Conservation (phyloP, 2,329 filamentous ascomycete genomes). For the Penicillium crustosum region DNA sequence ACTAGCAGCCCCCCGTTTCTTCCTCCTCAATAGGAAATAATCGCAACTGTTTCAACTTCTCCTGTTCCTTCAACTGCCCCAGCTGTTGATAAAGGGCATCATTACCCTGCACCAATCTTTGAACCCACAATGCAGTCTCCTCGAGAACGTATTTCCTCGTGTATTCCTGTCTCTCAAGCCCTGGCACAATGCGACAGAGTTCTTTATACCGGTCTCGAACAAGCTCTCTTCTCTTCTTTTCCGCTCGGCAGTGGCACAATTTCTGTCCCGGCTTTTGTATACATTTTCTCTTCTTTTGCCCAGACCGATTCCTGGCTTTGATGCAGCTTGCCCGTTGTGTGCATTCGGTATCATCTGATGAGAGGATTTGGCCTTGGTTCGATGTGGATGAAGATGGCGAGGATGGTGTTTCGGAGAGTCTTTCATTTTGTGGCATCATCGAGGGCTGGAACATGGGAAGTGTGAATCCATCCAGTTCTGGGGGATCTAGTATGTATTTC, state of each 20-base stretch:
- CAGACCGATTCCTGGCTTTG: neutral
- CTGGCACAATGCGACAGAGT: constrained; percentile 18
- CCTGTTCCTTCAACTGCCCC: constrained; percentile 1
- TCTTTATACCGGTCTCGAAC: constrained; percentile 17
- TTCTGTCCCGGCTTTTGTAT: constrained; percentile 21
- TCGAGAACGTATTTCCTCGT: constrained; percentile 23
- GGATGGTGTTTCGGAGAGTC: neutral
- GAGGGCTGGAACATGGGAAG: neutral
- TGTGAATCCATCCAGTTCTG: constrained; percentile 7
- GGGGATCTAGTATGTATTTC: neutral
- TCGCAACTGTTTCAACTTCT: neutral
- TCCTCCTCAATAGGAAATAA: constrained; percentile 3
- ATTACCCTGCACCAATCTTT: constrained; percentile 14
- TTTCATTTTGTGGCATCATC: neutral
- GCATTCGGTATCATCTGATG: neutral
- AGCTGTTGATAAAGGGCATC: constrained; percentile 13
- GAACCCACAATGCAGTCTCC: constrained; percentile 15
- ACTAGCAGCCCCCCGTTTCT: neutral
- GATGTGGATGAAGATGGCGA: neutral
- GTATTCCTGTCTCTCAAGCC: constrained; percentile 16
- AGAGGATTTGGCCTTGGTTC: neutral
- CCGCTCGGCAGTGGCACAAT: constrained; percentile 24
- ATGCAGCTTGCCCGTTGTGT: constrained; percentile 4
- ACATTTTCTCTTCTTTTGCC: constrained; percentile 21
- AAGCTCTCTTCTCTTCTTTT: constrained; percentile 23